These are phyloP conservation scores for Starmera quercuum DNA, from an alignment of 805 yeast species.

Conservation along the genomic window DNA sequence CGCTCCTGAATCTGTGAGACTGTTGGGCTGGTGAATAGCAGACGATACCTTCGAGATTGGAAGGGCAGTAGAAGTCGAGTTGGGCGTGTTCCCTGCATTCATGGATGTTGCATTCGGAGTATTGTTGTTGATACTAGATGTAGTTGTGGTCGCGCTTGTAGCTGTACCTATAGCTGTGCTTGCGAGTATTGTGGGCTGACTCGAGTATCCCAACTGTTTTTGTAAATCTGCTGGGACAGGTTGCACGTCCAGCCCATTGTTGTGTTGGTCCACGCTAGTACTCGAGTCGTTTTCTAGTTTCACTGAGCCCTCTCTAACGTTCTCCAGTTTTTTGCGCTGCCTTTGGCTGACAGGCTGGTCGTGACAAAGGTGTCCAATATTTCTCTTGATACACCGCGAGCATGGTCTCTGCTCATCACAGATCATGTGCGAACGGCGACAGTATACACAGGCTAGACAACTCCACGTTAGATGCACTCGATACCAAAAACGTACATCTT, in stretches of 20 bases:
- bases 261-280: neutral
- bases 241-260: slow-evolving; percentile 4
- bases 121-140: neutral
- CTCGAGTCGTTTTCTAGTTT: neutral
- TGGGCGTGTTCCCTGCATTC: too few relatives aligned
- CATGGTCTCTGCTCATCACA: slow-evolving; percentile 80
- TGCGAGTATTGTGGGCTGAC: too few relatives aligned
- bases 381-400: slow-evolving; percentile 75
- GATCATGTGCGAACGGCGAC: slow-evolving; percentile 90
- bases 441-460: slow-evolving; percentile 72
- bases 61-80: too few relatives aligned
- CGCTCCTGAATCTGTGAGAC: too few relatives aligned
- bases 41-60: too few relatives aligned
- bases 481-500: neutral
- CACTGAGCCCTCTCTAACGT: neutral
- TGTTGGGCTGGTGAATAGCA: too few relatives aligned
- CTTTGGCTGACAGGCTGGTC: slow-evolving; percentile 20
- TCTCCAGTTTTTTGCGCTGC: slow-evolving; percentile 15
- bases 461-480: neutral
- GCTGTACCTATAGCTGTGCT: too few relatives aligned
- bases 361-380: slow-evolving; percentile 76
- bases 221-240: slow-evolving; percentile 15
- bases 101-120: neutral
- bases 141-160: neutral
- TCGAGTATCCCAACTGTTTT: slow-evolving; percentile 7